Percentiles rank a stretch among this genome's conserved stretches.
These are phyloP conservation scores for Lentinula sp. DNA, from an alignment of 768 basidiomycete genomes.

Conservation along the genomic window DNA sequence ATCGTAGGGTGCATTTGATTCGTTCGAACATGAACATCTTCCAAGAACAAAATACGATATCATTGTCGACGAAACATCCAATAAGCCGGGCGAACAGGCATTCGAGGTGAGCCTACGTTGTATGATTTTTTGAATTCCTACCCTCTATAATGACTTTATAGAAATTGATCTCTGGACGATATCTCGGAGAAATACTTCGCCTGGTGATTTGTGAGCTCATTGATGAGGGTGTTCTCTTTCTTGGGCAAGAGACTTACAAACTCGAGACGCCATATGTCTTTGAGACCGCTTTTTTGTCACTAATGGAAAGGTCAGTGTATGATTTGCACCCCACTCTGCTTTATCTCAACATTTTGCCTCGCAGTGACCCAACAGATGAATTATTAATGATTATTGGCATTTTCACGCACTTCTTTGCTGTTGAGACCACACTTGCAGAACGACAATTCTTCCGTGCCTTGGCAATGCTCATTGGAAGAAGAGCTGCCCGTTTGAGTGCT, in stretches of 20 bases:
- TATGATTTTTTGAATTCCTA: not conserved
- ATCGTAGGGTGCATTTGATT: conserved; percentile 90
- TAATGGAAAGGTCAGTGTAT: conserved; percentile 83
- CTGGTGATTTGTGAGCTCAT: conserved; percentile 92
- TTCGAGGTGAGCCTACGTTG: conserved; percentile 57
- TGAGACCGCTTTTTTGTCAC: conserved; percentile 93
- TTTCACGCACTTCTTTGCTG: conserved; percentile 93
- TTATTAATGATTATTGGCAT: conserved; percentile 95
- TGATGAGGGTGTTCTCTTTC: conserved; percentile 94
- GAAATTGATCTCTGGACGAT: conserved; percentile 96
- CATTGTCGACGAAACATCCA: conserved; percentile 88
- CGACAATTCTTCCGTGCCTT: conserved; percentile 96
- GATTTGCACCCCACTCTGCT: not conserved
- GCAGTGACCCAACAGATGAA: conserved; percentile 92
- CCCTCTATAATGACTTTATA: conserved; percentile 14
- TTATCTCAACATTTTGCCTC: not conserved
- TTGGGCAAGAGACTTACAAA: conserved; percentile 98
- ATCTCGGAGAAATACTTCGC: conserved; percentile 95
- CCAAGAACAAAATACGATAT: conserved; percentile 94
- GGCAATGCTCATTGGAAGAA: conserved; percentile 81
- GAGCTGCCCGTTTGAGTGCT: conserved; percentile 86
- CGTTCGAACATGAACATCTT: conserved; percentile 89
- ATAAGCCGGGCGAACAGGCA: conserved; percentile 94
- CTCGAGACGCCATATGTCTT: conserved; percentile 89
- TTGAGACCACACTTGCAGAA: conserved; percentile 95